Evolutionary conservation across 2,329 filamentous ascomycete genomes (phyloP).

Genomic region (Exserohilum turcica): DNA sequence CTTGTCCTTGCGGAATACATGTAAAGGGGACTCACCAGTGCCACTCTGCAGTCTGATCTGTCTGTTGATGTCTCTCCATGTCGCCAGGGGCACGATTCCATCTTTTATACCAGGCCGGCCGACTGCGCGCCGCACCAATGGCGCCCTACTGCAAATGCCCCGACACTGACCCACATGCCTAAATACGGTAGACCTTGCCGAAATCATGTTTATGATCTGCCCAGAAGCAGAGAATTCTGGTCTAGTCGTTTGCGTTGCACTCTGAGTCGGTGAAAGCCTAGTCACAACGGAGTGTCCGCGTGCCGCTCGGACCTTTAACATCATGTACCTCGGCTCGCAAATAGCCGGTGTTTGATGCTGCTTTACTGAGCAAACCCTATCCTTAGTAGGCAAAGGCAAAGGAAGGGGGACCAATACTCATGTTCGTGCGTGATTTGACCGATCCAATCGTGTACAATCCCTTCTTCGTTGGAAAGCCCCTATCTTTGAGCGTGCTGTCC

Average conservation of each 20-base stretch:
- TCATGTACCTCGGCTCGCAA: conserved; percentile 21
- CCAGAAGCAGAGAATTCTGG: conserved; percentile 20
- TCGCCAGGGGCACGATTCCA: background rate
- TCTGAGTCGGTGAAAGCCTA: conserved; percentile 21
- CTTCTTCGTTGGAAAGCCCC: background rate
- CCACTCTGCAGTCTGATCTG: conserved; percentile 22
- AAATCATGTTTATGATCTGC: conserved; percentile 23
- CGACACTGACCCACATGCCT: conserved; percentile 31
- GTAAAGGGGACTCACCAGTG: conserved; percentile 20
- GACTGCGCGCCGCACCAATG: conserved; percentile 26
- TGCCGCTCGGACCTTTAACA: conserved; percentile 19
- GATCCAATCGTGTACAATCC: background rate
- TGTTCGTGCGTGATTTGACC: background rate
- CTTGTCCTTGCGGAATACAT: background rate
- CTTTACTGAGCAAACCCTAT: background rate
- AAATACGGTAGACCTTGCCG: conserved; percentile 35
- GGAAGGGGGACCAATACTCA: background rate
- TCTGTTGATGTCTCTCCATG: conserved; percentile 5
- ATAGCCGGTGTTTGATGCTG: conserved; percentile 12
- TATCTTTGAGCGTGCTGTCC: conserved; percentile 2
- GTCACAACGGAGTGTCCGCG: conserved; percentile 12
- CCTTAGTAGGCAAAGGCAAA: conserved; percentile 1
- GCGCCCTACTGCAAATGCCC: conserved; percentile 2
- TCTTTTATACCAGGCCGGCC: conserved; percentile 26
- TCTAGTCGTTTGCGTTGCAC: background rate